Evolutionary conservation across 257 asterid species (phyloP), one percentile per base, ranked within the genome.

Genomic region (Lycium barbarum): DNA sequence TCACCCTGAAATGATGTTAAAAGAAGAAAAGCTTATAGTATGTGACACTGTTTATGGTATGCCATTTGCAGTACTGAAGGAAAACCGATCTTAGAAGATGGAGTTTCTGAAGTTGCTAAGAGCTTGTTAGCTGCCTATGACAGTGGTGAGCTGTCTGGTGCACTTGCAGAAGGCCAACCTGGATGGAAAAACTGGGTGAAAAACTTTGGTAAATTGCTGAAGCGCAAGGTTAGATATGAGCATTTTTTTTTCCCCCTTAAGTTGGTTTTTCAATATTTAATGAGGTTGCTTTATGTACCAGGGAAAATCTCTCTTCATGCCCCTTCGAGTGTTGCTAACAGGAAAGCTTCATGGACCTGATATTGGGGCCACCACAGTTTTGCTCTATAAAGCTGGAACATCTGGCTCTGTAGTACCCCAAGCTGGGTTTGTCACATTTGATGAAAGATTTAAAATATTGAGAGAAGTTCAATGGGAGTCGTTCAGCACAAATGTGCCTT

Each of bases 301-400:
- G 99, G 99, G 99, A 63, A 96, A 93, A 90, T 90, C 97, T 79
- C 96, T 96, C 33, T 95, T 96, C 95, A 91, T 93, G 98, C 99
- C 99, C 67, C 97, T 96, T 55, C 93, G 98, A 54, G 89, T 96
- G 83, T 84, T 93, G 89, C 92, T 96, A 54, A 95, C 98, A 5
- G 99, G 99, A 81, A 93, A 91, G 89, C 95, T 96, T 71, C 98
- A 96, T 71, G 98, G 99, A 36, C 99, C 98, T 63, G 99, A 96
- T 20, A 95, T 95, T 93, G 99, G 95, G 62, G 86, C 93, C 49
- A 87, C 91, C 57, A 18, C 95, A 84, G 90, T 93, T 81, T 87
- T 96, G 80, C 87, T 96, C 45, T 87, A 93, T 84, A 90, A 91
- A 89, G 99, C 98, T 66, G 95, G 94, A 85, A 89, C 54, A 43